Evolutionary conservation across 176 grass and related monocot species (phyloP).

Genomic region (Avena sativa): DNA sequence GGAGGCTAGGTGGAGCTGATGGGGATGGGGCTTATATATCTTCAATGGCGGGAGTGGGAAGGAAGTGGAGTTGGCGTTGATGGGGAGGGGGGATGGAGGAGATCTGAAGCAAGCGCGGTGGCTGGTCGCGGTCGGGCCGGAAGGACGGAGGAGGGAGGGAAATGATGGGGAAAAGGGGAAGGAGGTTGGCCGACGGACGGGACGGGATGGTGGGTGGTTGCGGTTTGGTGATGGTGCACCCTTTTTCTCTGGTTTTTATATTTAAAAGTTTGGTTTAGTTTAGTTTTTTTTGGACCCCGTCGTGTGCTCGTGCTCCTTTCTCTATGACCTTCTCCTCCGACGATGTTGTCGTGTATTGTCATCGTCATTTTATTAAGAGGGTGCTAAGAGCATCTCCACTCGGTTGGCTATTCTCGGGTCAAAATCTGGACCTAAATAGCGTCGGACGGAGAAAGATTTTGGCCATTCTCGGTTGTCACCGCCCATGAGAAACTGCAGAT

Average conservation of each 20-base stretch:
- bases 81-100: conserved; percentile 36
- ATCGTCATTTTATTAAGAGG: too few species aligned
- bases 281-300: neutral
- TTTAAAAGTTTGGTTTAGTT: neutral
- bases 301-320: neutral
- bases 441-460: too few species aligned
- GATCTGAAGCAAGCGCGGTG: conserved; percentile 66
- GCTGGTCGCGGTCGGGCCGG: conserved; percentile 50
- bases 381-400: too few species aligned
- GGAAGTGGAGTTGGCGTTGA: conserved; percentile 8
- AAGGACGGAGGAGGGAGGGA: neutral
- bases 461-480: too few species aligned
- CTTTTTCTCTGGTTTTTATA: neutral
- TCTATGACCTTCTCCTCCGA: neutral
- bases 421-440: too few species aligned
- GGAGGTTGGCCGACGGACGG: neutral
- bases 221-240: neutral
- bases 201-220: conserved; percentile 37
- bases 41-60: conserved; percentile 18
- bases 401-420: too few species aligned
- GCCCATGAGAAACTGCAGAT: too few species aligned
- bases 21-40: conserved; percentile 43
- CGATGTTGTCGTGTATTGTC: too few species aligned
- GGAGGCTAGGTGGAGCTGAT: conserved; percentile 20
- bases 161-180: conserved; percentile 17